These are phyloP conservation scores for Ogataea naganishii DNA, from an alignment of 805 yeast species.

Conservation along the genomic window DNA sequence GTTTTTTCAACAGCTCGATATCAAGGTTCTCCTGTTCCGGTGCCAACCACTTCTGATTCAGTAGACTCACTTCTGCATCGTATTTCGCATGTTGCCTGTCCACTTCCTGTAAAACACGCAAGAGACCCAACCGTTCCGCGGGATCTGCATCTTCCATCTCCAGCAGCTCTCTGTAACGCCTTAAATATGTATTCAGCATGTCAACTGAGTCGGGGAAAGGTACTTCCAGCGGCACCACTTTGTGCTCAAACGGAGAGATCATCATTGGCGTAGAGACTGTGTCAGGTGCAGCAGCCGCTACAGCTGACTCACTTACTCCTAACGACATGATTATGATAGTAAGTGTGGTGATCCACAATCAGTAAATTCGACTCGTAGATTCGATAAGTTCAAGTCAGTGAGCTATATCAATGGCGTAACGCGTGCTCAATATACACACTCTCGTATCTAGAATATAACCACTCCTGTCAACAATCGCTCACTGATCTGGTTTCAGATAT, in stretches of 20 bases:
- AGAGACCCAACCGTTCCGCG: slow-evolving; percentile 35
- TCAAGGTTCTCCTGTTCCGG: slow-evolving; percentile 28
- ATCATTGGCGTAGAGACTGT: no score
- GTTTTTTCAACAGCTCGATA: slow-evolving; percentile 40
- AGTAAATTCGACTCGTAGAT: no score
- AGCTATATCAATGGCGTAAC: no score
- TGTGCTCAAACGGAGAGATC: slow-evolving; percentile 1
- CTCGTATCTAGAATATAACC: no score
- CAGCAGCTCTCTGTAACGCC: slow-evolving; percentile 20
- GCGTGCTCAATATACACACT: no score
- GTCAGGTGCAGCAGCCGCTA: no score
- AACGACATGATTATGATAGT: no score
- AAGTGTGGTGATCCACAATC: no score
- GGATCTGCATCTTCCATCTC: slow-evolving; percentile 9
- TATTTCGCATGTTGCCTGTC: slow-evolving; percentile 32
- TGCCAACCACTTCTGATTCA: slow-evolving; percentile 19
- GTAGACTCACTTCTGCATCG: slow-evolving; percentile 15
- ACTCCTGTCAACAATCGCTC: no score
- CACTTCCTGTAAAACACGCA: slow-evolving; percentile 29
- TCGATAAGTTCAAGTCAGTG: no score
- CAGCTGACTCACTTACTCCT: no score
- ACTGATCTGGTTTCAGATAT: no score
- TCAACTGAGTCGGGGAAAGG: slow-evolving; percentile 17
- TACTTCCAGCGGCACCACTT: slow-evolving; percentile 10
- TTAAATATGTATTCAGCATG: slow-evolving; percentile 18